These are phyloP conservation scores for Magnusiomyces magnusii DNA, from an alignment of 1,139 yeast species.

Conservation along the genomic window DNA sequence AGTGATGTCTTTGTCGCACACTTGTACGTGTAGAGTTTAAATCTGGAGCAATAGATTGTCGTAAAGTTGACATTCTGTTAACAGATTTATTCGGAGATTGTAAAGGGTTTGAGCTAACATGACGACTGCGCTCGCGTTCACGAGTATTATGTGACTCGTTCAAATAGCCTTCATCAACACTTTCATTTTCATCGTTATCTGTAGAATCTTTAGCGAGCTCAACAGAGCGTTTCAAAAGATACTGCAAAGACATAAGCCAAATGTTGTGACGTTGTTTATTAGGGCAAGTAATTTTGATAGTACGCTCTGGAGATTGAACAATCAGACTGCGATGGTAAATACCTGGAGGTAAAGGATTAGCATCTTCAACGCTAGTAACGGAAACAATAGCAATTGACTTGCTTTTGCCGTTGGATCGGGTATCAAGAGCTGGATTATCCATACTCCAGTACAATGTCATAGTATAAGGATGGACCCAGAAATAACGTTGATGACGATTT, in stretches of 20 bases:
- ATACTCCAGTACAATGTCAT: conserved; percentile 86
- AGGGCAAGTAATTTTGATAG: conserved; percentile 77
- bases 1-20: neutral
- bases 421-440: conserved; percentile 65
- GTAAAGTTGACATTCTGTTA: conserved; percentile 22
- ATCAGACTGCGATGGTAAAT: conserved; percentile 77
- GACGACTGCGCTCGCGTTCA: conserved; percentile 1
- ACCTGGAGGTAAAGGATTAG: conserved; percentile 87
- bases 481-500: conserved; percentile 80
- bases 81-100: conserved; percentile 16
- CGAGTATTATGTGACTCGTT: conserved; percentile 16
- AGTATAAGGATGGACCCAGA: conserved; percentile 96
- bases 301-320: conserved; percentile 60
- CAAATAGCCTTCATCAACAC: conserved; percentile 18
- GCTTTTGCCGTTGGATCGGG: conserved; percentile 41
- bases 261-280: conserved; percentile 83
- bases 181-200: conserved; percentile 15
- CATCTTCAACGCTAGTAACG: conserved; percentile 75
- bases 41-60: conserved; percentile 30
- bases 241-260: conserved; percentile 83
- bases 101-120: neutral
- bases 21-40: conserved; percentile 18
- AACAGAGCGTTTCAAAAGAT: conserved; percentile 60
- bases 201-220: conserved; percentile 39
- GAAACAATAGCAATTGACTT: conserved; percentile 75